A percentile compares a stretch with the other conserved stretches of the same genome.
These are phyloP conservation scores for Camellia oleifera DNA, from an alignment of 179 eudicot genomes.

Conservation along the genomic window DNA sequence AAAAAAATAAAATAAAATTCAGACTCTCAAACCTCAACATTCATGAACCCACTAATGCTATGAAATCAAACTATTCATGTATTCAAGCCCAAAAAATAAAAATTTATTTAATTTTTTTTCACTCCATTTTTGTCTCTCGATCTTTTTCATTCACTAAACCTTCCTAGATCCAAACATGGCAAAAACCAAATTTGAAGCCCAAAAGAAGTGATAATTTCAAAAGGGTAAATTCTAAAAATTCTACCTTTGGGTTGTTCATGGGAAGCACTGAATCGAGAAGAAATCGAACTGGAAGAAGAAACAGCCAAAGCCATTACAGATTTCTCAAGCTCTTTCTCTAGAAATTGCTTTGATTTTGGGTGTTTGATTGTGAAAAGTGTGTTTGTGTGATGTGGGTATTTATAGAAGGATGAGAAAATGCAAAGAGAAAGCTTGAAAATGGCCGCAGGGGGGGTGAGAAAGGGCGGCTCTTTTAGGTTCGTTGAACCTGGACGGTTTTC, in stretches of 20 bases:
- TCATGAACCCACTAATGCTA: too few species aligned
- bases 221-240: too few species aligned
- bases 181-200: too few species aligned
- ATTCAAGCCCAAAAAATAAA: too few species aligned
- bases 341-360: not conserved
- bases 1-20: not conserved
- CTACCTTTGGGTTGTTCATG: slow-evolving; percentile 56
- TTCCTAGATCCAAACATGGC: too few species aligned
- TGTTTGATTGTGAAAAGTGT: not conserved
- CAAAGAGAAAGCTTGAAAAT: slow-evolving; percentile 22
- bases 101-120: too few species aligned
- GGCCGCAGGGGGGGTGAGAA: not conserved
- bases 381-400: not conserved
- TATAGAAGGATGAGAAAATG: not conserved
- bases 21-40: not conserved
- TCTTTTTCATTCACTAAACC: too few species aligned
- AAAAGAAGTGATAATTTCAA: too few species aligned
- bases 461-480: slow-evolving; percentile 43
- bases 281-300: slow-evolving; percentile 35
- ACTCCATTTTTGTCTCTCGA: too few species aligned
- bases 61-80: too few species aligned
- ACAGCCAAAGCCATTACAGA: slow-evolving; percentile 54
- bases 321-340: not conserved
- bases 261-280: slow-evolving; percentile 33
- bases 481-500: slow-evolving; percentile 81